These are phyloP conservation scores for Parasarocladium wereldwijsianum DNA, from an alignment of 2,329 filamentous ascomycete genomes.

Conservation along the genomic window DNA sequence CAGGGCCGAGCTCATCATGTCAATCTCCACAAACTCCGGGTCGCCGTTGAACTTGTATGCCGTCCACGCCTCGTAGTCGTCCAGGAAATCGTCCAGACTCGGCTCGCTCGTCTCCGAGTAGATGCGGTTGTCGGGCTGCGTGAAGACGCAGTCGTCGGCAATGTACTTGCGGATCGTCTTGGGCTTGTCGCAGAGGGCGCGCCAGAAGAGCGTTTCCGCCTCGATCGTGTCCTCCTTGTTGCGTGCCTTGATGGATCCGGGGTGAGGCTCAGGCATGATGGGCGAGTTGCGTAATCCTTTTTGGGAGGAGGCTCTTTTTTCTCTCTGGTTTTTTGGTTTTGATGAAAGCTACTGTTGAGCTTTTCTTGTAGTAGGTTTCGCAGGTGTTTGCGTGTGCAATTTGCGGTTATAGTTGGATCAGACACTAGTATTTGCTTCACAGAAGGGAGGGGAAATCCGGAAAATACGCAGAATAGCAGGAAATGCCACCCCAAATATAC, in stretches of 20 bases:
- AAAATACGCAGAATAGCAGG: too few relatives aligned
- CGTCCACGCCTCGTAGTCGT: slow-evolving; percentile 19
- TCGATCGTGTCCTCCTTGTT: slow-evolving; percentile 21
- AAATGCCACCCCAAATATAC: too few relatives aligned
- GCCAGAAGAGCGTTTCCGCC: slow-evolving; percentile 19
- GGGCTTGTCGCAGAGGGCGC: slow-evolving; percentile 18
- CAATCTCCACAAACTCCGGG: slow-evolving; percentile 21
- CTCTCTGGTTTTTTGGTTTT: too few relatives aligned
- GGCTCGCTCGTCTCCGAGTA: slow-evolving; percentile 17
- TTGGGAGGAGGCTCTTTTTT: too few relatives aligned
- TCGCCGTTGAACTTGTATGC: slow-evolving; percentile 21
- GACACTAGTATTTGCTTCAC: too few relatives aligned
- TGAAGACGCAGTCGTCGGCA: slow-evolving; percentile 17
- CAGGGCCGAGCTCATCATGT: slow-evolving; percentile 19
- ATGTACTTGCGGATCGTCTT: slow-evolving; percentile 18
- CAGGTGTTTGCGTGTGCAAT: too few relatives aligned
- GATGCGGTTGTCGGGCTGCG: slow-evolving; percentile 15
- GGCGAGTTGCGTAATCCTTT: too few relatives aligned
- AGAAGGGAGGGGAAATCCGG: too few relatives aligned
- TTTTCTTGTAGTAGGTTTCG: too few relatives aligned
- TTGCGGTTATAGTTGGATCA: too few relatives aligned
- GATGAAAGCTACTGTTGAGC: too few relatives aligned
- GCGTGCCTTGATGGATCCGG: slow-evolving; percentile 16
- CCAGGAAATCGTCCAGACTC: slow-evolving; percentile 16
- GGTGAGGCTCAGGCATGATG: slow-evolving; percentile 7